Conservation (phyloP, 2,329 filamentous ascomycete species). For the Aotearoamyces nothofagi region DNA sequence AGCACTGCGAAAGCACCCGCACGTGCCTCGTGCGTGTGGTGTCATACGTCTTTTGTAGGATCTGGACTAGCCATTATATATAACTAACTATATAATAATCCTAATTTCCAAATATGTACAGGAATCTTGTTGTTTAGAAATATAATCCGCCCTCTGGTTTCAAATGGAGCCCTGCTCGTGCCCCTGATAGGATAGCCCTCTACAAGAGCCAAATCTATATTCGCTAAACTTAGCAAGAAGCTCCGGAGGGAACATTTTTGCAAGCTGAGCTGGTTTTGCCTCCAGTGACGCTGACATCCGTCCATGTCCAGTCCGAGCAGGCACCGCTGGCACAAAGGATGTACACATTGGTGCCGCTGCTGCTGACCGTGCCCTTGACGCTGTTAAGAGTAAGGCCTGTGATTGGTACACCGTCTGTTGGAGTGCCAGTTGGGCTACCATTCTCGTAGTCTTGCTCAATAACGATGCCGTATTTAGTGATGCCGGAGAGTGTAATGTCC, state of each 20-base stretch:
- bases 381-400: constrained; percentile 28
- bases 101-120: no score
- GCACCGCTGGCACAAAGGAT: constrained; percentile 36
- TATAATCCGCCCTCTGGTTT: no score
- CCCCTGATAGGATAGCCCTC: no score
- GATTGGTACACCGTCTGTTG: constrained; percentile 35
- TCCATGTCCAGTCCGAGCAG: constrained; percentile 38
- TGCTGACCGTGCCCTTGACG: constrained; percentile 26
- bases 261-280: constrained; percentile 30
- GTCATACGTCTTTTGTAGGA: no score
- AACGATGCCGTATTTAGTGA: constrained; percentile 37
- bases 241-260: constrained; percentile 22
- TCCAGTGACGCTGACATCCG: constrained; percentile 30
- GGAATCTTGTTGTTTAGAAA: no score
- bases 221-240: constrained; percentile 7
- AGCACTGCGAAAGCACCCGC: no score
- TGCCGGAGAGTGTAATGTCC: constrained; percentile 32
- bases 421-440: constrained; percentile 27
- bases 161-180: no score
- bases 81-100: no score
- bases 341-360: constrained; percentile 27
- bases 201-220: no score
- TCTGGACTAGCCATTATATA: no score
- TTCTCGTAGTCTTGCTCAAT: constrained; percentile 43
- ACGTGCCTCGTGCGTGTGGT: no score